Evolutionary conservation across 495 filamentous ascomycete species (phyloP).

Genomic region (Diplogelasinospora grovesii): DNA sequence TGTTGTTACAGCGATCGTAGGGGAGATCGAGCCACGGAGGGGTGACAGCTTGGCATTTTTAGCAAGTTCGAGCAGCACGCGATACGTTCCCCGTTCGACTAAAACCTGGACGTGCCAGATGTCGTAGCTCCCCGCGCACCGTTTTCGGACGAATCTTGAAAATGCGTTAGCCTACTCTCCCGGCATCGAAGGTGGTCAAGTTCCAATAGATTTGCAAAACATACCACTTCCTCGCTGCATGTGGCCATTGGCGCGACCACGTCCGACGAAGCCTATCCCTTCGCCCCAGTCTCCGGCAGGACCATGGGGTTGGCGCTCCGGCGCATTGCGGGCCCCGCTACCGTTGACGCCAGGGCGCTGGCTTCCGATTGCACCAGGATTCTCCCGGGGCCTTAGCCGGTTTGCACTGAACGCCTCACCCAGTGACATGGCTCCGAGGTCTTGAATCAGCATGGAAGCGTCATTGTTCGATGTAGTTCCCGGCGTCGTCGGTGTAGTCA

Average conservation of each 20-base stretch:
- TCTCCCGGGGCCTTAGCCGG: slow-evolving; percentile 32
- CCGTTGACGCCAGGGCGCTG: slow-evolving; percentile 69
- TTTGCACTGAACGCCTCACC: slow-evolving; percentile 55
- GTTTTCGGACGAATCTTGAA: slow-evolving; percentile 29
- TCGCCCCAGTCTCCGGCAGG: slow-evolving; percentile 65
- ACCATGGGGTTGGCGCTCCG: slow-evolving; percentile 76
- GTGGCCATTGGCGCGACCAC: slow-evolving; percentile 73
- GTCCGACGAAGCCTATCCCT: slow-evolving; percentile 58
- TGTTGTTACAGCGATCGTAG: background rate
- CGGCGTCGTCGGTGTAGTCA: slow-evolving; percentile 30
- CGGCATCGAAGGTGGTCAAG: background rate
- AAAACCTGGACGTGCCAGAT: slow-evolving; percentile 21
- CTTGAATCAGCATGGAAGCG: slow-evolving; percentile 51
- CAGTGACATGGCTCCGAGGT: slow-evolving; percentile 55
- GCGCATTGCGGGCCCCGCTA: slow-evolving; percentile 56
- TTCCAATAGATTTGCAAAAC: slow-evolving; percentile 5
- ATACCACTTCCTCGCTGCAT: slow-evolving; percentile 69
- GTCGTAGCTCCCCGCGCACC: slow-evolving; percentile 18
- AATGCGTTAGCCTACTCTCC: slow-evolving; percentile 1
- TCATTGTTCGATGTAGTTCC: slow-evolving; percentile 57
- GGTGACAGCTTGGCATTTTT: background rate
- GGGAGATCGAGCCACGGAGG: background rate
- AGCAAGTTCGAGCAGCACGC: no score
- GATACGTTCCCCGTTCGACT: slow-evolving; percentile 11
- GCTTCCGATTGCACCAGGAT: slow-evolving; percentile 75